Conservation (phyloP, 2,329 filamentous ascomycete species). For the Pestalotiopsis sp. region DNA sequence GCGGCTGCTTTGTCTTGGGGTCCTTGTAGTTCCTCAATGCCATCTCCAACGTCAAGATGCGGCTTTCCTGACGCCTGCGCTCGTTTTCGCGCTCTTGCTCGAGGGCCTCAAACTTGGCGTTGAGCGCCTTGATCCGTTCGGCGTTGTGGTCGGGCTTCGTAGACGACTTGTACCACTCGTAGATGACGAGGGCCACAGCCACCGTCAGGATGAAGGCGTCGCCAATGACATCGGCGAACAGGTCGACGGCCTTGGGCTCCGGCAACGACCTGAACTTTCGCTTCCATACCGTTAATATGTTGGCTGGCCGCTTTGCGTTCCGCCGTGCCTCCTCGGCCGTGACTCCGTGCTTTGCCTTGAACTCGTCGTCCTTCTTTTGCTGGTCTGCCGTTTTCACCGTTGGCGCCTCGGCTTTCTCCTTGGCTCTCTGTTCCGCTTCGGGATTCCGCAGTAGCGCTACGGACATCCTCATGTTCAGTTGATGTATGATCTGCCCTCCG, state of each 20-base stretch:
- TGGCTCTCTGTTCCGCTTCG: slow-evolving; percentile 60
- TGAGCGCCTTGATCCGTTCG: slow-evolving; percentile 55
- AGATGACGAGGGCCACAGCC: slow-evolving; percentile 59
- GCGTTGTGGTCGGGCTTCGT: slow-evolving; percentile 62
- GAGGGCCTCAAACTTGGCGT: slow-evolving; percentile 51
- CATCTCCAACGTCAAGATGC: slow-evolving; percentile 57
- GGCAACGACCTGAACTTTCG: slow-evolving; percentile 66
- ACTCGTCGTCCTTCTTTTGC: slow-evolving; percentile 54
- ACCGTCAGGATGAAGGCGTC: slow-evolving; percentile 66
- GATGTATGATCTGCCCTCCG: slow-evolving; percentile 67
- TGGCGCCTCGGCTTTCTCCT: slow-evolving; percentile 64
- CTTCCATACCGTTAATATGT: slow-evolving; percentile 59
- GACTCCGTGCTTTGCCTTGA: slow-evolving; percentile 43
- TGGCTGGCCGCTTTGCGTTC: slow-evolving; percentile 20
- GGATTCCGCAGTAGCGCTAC: slow-evolving; percentile 62
- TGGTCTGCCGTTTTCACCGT: slow-evolving; percentile 69
- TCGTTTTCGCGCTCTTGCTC: slow-evolving; percentile 53
- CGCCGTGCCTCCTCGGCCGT: slow-evolving; percentile 34
- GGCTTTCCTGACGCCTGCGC: slow-evolving; percentile 44
- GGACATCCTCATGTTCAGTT: slow-evolving; percentile 67
- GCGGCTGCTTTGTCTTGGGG: slow-evolving; percentile 58
- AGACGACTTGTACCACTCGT: slow-evolving; percentile 63
- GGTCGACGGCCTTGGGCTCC: slow-evolving; percentile 66
- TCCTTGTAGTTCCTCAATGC: slow-evolving; percentile 54
- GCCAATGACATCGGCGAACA: slow-evolving; percentile 68